Percentiles rank a stretch among this genome's conserved stretches.
These are phyloP conservation scores for Iberis amara DNA, from an alignment of 441 rosid species.

Conservation along the genomic window DNA sequence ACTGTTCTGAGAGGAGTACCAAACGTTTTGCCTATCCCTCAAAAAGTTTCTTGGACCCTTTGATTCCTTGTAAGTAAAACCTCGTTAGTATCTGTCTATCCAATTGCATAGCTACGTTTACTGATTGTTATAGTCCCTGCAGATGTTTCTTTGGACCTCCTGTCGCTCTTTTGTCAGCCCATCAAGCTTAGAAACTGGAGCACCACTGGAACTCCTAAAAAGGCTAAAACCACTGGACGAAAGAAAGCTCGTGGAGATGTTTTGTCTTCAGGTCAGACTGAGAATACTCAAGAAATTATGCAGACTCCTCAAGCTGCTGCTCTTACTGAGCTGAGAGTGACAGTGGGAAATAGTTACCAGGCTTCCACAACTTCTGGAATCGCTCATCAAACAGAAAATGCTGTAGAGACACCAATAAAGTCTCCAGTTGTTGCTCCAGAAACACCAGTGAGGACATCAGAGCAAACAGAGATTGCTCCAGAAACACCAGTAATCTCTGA, in stretches of 20 bases:
- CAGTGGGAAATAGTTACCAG: constrained; percentile 1
- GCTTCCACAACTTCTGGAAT: constrained; percentile 13
- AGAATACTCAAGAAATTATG: constrained; percentile 31
- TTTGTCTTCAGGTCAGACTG: constrained; percentile 27
- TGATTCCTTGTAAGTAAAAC: constrained; percentile 57
- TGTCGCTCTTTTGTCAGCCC: constrained; percentile 21
- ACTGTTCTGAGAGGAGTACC: constrained; percentile 43
- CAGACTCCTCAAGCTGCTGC: constrained; percentile 28
- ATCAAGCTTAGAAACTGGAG: constrained; percentile 19
- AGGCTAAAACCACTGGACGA: constrained; percentile 1
- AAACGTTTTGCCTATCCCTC: constrained; percentile 34
- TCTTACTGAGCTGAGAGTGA: constrained; percentile 22
- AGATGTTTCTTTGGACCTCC: constrained; percentile 34
- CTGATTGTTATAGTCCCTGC: constrained; percentile 28
- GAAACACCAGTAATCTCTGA: constrained; percentile 50
- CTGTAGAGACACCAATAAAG: constrained; percentile 22
- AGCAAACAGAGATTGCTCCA: constrained; percentile 50
- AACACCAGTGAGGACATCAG: constrained; percentile 45
- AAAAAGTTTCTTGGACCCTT: constrained; percentile 45
- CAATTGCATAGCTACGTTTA: constrained; percentile 15
- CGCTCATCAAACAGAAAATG: constrained; percentile 25
- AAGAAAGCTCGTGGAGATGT: constrained; percentile 3
- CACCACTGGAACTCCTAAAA: constrained; percentile 20
- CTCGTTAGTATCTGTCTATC: constrained; percentile 7
- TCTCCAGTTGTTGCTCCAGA: constrained; percentile 47